These are phyloP conservation scores for Hordeum pubiflorum DNA, from an alignment of 202 grass and related monocot species.

Conservation along the genomic window DNA sequence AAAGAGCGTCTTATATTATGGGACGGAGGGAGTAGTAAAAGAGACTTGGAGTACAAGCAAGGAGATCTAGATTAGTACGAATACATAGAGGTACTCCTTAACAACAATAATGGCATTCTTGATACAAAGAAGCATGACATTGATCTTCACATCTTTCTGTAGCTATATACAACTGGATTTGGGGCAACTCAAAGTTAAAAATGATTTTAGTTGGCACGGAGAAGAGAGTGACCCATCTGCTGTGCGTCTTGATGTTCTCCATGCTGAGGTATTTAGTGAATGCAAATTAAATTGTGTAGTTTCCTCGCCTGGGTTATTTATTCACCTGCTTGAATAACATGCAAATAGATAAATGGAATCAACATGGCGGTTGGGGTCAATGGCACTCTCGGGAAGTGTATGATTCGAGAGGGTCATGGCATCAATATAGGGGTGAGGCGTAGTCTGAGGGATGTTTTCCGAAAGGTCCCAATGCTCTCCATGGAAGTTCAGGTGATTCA, in stretches of 20 bases:
- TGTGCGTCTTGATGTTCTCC: conserved; percentile 90
- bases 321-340: conserved; percentile 26
- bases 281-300: not conserved
- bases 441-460: conserved; percentile 87
- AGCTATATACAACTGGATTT: conserved; percentile 99
- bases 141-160: conserved; percentile 22
- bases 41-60: not conserved
- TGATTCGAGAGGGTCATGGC: conserved; percentile 73
- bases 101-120: not conserved
- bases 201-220: conserved; percentile 88
- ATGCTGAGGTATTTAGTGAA: conserved; percentile 57
- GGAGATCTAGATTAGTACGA: no score
- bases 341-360: conserved; percentile 89
- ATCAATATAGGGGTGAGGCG: conserved; percentile 87
- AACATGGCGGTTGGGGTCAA: conserved; percentile 90
- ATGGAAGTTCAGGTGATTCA: conserved; percentile 71
- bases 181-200: conserved; percentile 73
- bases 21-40: not conserved
- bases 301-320: conserved; percentile 19
- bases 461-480: conserved; percentile 67
- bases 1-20: no score
- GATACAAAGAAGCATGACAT: conserved; percentile 11
- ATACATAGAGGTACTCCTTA: not conserved
- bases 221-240: conserved; percentile 81
- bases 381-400: conserved; percentile 67